These are phyloP conservation scores for Vickermania ingenoplastis DNA, from an alignment of 208 protist species.

Conservation along the genomic window DNA sequence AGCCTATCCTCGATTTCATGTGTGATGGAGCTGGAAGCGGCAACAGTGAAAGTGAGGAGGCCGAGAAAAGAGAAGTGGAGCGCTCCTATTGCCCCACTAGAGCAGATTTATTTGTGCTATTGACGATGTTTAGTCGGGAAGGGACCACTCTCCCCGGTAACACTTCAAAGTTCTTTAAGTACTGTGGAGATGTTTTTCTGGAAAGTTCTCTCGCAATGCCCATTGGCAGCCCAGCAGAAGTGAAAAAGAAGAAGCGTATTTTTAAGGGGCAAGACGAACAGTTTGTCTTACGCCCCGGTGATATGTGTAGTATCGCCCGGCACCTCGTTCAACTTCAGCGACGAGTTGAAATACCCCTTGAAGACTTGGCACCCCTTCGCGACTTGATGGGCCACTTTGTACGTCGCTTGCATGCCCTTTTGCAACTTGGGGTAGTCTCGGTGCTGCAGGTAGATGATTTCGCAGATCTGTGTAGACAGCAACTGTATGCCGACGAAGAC, in stretches of 20 bases:
- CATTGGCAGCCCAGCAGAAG: neutral
- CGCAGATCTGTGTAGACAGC: neutral
- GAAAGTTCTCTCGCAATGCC: neutral
- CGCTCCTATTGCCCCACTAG: conserved; percentile 4
- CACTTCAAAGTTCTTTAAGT: conserved; percentile 9
- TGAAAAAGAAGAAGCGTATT: neutral
- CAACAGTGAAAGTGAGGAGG: neutral
- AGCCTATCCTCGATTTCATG: conserved; percentile 36
- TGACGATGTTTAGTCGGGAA: conserved; percentile 12
- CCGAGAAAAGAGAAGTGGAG: neutral
- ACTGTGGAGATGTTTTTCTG: neutral
- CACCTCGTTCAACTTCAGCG: conserved; percentile 26
- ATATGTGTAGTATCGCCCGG: conserved; percentile 48
- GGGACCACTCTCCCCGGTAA: conserved; percentile 15
- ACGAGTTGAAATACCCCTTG: conserved; percentile 37
- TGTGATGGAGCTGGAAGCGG: conserved; percentile 6
- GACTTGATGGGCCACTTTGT: conserved; percentile 52
- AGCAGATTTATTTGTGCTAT: conserved; percentile 18
- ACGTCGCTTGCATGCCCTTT: conserved; percentile 18
- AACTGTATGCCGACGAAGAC: neutral
- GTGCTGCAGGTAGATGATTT: conserved; percentile 11
- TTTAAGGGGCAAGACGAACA: neutral
- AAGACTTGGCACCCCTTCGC: conserved; percentile 34
- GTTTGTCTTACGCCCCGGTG: conserved; percentile 26
- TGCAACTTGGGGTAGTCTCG: conserved; percentile 37